phyloP scores from a whole-genome alignment of 2,329 filamentous ascomycete species.

The Cercospora sp. region DNA sequence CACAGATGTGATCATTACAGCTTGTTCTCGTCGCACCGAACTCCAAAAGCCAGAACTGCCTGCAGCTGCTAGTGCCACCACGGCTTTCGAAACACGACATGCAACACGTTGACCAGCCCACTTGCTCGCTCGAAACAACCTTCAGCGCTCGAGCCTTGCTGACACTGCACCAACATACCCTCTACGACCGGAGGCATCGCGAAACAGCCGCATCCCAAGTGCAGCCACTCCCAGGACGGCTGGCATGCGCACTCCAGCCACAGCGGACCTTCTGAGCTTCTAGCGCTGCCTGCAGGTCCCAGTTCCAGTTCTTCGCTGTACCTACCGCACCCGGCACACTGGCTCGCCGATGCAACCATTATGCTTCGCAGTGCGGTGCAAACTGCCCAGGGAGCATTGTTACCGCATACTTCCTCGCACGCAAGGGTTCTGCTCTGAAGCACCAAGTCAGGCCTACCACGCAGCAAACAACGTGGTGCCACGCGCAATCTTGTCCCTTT shows the following conservation, averaged over 20 bases:
- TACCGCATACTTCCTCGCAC: background rate
- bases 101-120: constrained; percentile 4
- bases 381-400: background rate
- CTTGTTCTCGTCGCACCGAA: background rate
- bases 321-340: background rate
- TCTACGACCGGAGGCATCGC: background rate
- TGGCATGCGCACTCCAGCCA: background rate
- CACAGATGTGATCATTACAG: constrained; percentile 7
- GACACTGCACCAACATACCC: background rate
- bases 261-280: background rate
- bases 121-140: background rate
- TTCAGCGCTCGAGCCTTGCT: constrained; percentile 1
- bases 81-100: constrained; percentile 13
- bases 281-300: background rate
- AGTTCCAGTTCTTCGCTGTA: background rate
- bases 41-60: background rate
- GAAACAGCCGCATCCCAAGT: background rate
- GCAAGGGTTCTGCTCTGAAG: background rate
- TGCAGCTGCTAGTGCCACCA: background rate
- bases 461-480: constrained; percentile 16
- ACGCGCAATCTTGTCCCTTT: background rate
- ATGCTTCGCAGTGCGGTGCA: background rate
- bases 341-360: background rate
- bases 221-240: background rate
- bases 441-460: constrained; percentile 1